These are phyloP conservation scores for Neophaeococcomyces aloes DNA, from an alignment of 2,329 filamentous ascomycete species.

Conservation along the genomic window DNA sequence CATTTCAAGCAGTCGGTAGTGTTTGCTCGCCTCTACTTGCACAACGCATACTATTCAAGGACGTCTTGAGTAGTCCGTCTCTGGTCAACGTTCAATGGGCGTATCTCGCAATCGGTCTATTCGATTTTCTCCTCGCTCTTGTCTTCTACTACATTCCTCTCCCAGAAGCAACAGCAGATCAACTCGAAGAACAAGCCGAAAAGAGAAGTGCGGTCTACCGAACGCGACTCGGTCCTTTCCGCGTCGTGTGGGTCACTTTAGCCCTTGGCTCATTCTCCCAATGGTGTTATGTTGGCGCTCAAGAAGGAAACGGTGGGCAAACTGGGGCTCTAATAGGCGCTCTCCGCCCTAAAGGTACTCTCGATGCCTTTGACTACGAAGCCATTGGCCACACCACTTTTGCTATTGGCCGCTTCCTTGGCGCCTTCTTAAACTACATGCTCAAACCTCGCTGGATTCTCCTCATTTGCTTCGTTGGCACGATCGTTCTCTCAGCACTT, in stretches of 20 bases:
- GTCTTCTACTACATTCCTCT: conserved; percentile 52
- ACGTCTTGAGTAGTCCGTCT: conserved; percentile 37
- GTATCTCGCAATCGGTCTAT: conserved; percentile 53
- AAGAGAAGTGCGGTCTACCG: conserved; percentile 41
- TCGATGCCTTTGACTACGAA: conserved; percentile 34
- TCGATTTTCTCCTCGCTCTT: conserved; percentile 48
- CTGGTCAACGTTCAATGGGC: conserved; percentile 55
- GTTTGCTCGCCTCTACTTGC: conserved; percentile 51
- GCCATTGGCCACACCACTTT: conserved; percentile 50
- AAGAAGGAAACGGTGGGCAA: conserved; percentile 45
- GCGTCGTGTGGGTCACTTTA: conserved; percentile 47
- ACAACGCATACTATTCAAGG: conserved; percentile 47
- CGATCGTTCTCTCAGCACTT: conserved; percentile 42
- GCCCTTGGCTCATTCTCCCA: conserved; percentile 44
- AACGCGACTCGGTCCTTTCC: conserved; percentile 35
- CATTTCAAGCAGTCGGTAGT: conserved; percentile 50
- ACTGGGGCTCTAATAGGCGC: conserved; percentile 38
- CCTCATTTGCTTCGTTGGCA: conserved; percentile 42
- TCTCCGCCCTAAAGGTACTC: conserved; percentile 13
- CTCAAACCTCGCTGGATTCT: conserved; percentile 51
- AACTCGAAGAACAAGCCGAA: conserved; percentile 46
- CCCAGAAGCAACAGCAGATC: conserved; percentile 51
- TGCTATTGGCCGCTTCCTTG: conserved; percentile 47
- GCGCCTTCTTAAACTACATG: conserved; percentile 43
- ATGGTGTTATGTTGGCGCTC: conserved; percentile 52